These are phyloP conservation scores for Tilletiaria anomala DNA, from an alignment of 1,284 basidiomycete species.

Conservation along the genomic window DNA sequence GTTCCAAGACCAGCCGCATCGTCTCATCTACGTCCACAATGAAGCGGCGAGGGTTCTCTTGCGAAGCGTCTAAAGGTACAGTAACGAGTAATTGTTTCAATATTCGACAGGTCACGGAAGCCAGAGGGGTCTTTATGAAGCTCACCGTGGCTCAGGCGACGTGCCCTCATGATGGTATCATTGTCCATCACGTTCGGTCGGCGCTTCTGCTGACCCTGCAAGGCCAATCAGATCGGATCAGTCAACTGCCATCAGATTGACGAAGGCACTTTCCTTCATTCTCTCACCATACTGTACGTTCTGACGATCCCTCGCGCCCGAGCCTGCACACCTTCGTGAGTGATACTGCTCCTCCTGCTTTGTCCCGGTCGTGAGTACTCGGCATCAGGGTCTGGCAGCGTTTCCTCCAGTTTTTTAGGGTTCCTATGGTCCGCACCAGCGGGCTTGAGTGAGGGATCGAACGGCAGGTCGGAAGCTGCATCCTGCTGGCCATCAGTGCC, in stretches of 20 bases:
- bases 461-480: constrained; percentile 4
- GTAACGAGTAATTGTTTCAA: background rate
- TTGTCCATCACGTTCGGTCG: constrained; percentile 26
- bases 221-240: no score
- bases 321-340: no score
- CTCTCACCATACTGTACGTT: no score
- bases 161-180: constrained; percentile 27
- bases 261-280: no score
- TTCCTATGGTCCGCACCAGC: no score
- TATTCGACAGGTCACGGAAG: background rate
- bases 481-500: no score
- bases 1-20: constrained; percentile 84
- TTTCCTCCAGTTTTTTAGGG: background rate
- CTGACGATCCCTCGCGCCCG: no score
- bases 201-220: constrained; percentile 26
- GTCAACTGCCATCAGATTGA: no score
- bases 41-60: constrained; percentile 48
- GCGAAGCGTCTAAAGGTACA: constrained; percentile 44
- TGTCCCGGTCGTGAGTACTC: background rate
- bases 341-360: no score
- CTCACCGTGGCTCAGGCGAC: constrained; percentile 38
- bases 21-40: constrained; percentile 98
- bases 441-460: constrained; percentile 6
- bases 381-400: background rate
- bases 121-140: constrained; percentile 4